phyloP scores from a whole-genome alignment of 345 rosid genomes.

The Theobroma cacao region DNA sequence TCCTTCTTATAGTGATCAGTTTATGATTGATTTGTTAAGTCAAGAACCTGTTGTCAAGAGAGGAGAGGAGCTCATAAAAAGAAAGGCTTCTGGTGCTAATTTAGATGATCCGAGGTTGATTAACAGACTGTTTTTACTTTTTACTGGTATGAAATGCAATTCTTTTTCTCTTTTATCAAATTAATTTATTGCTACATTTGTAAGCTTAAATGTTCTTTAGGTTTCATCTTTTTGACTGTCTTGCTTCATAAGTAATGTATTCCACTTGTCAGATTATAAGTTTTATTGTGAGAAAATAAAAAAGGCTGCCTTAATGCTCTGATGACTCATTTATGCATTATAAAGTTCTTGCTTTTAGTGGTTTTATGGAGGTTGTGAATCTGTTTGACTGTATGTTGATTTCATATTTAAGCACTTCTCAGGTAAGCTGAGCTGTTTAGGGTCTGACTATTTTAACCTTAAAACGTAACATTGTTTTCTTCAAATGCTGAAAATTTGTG shows the following conservation, averaged over 20 bases:
- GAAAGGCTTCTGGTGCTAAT: slow-evolving; percentile 65
- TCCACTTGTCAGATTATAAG: not conserved
- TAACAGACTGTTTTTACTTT: slow-evolving; percentile 62
- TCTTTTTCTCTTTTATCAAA: slow-evolving; percentile 12
- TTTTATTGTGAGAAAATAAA: not conserved
- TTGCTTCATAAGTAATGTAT: not conserved
- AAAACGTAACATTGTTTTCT: not conserved
- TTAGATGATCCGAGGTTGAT: slow-evolving; percentile 75
- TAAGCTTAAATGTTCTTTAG: not conserved
- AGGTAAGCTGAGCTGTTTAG: not conserved
- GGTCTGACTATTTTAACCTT: not conserved
- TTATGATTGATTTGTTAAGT: slow-evolving; percentile 11
- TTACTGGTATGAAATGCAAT: slow-evolving; percentile 60
- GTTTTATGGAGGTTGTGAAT: not conserved
- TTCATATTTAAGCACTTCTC: not conserved
- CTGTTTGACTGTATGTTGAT: not conserved
- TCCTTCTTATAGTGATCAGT: slow-evolving; percentile 7
- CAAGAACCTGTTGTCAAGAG: slow-evolving; percentile 61
- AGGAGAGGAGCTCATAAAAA: slow-evolving; percentile 90
- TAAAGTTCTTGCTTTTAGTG: not conserved
- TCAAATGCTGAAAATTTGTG: not conserved
- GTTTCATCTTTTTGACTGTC: not conserved
- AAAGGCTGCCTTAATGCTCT: not conserved
- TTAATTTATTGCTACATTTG: not conserved
- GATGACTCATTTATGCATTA: not conserved